Base-by-base conservation (phyloP, 2,329 filamentous ascomycete genomes). In the Fusarium keratoplasticum region DNA sequence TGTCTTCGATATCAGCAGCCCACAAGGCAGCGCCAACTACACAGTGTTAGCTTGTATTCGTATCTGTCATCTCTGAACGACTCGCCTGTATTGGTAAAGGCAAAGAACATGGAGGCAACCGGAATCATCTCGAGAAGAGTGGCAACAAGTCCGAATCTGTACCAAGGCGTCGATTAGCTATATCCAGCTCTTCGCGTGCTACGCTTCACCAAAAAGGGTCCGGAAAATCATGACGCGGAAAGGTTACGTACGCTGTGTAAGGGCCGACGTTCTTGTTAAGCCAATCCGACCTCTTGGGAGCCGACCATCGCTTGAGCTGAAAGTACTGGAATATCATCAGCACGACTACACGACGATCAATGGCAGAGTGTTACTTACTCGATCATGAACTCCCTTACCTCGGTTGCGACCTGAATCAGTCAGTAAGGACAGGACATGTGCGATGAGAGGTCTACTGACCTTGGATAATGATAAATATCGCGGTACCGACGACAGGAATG, bases 1-100 rank as follows among this genome's bases (percentile, higher is more conserved):
- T 86, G 31, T 83, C 81, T 82, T 97, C 95, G 67, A 97, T 89
- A 81, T 97, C 95, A 20, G 94, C 94, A 44, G 96, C 95, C 95
- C 95, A 98, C n/a, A 98, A 85, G 9, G 96, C 96, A 63, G 95
- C 96, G 9, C 95, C 96, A 67, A 97, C 95, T 91, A 22, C 2
- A 33, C 22, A 5, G 25, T 7, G 62, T 79, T 52, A 79, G 70
- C 29, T 66, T 31, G 5, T 42, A 50, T 40, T 14, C 4, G 7
- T 29, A 22, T 20, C 9, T 16, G 47, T 10, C 14, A 20, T 42
- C 4, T 13, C 36, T 18, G 8, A 25, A 54, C 38, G 11, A 74
- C 83, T 79, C 84, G 89, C 90, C 89, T 2, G 94, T 93, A 82
- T 98, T 98, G 18, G 95, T 98, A 82, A 97, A 98, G 1, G 93